phyloP scores from a whole-genome alignment of 768 basidiomycete species.

The Boletales sp. region DNA sequence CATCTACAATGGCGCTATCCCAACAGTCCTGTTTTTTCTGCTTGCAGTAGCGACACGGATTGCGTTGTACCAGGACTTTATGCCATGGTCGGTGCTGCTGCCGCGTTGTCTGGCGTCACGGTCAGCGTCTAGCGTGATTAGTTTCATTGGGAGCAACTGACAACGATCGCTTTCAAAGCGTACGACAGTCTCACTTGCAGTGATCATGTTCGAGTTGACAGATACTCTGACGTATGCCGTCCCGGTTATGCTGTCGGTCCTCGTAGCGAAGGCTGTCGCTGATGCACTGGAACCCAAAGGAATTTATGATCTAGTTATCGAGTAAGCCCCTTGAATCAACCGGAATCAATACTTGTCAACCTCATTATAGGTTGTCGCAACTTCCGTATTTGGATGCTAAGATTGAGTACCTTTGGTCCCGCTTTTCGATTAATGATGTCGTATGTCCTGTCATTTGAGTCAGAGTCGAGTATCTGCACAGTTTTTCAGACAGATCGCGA shows the following conservation, averaged over 20 bases:
- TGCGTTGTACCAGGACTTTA: constrained; percentile 91
- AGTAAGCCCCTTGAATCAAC: constrained; percentile 35
- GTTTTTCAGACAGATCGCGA: constrained; percentile 57
- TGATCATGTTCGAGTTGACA: constrained; percentile 95
- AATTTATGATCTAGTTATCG: constrained; percentile 96
- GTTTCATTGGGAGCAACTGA: constrained; percentile 2
- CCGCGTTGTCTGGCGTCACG: constrained; percentile 92
- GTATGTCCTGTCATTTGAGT: constrained; percentile 41
- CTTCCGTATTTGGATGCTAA: constrained; percentile 92
- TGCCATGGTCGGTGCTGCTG: constrained; percentile 96
- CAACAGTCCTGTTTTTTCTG: constrained; percentile 53
- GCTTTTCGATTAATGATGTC: constrained; percentile 69
- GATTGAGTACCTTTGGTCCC: constrained; percentile 85
- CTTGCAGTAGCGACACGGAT: constrained; percentile 59
- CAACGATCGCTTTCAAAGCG: constrained; percentile 40
- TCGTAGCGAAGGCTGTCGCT: constrained; percentile 49
- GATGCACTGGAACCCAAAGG: constrained; percentile 62
- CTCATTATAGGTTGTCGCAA: constrained; percentile 56
- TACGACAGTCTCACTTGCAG: constrained; percentile 90
- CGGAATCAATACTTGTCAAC: background rate
- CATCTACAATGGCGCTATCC: constrained; percentile 67
- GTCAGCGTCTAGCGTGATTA: constrained; percentile 35
- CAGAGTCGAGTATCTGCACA: background rate
- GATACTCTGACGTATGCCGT: constrained; percentile 90
- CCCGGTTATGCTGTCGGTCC: constrained; percentile 82